A percentile compares a stretch with the other conserved stretches of the same genome.
Conservation (phyloP, 148 eudicot species). For the Cornus controversa region DNA sequence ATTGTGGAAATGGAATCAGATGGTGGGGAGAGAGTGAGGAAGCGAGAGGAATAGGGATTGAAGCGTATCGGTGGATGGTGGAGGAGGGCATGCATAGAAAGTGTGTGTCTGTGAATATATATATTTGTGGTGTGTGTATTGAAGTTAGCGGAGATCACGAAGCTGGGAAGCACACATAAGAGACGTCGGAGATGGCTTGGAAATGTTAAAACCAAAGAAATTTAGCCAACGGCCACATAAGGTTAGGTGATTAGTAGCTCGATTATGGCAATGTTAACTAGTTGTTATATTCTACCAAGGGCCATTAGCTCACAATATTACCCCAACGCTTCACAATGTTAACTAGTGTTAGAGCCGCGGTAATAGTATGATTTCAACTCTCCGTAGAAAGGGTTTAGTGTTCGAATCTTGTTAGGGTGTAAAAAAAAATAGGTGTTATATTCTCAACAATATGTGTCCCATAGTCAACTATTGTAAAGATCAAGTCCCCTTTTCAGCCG, state of each 20-base stretch:
- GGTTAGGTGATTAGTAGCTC: neutral
- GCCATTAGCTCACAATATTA: no score
- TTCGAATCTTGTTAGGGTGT: no score
- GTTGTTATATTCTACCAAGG: no score
- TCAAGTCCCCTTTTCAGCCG: no score
- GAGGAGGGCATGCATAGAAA: slow-evolving; percentile 16
- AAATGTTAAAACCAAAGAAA: neutral
- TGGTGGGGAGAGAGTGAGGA: slow-evolving; percentile 6
- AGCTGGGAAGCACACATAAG: slow-evolving; percentile 2
- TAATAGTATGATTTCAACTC: no score
- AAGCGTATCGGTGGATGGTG: slow-evolving; percentile 10
- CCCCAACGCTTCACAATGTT: no score
- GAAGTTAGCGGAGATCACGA: slow-evolving; percentile 32
- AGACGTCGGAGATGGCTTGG: no score
- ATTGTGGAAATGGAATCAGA: slow-evolving; percentile 29
- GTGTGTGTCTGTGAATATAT: neutral
- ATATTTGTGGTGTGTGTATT: neutral
- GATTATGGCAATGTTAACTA: neutral
- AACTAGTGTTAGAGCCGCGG: no score
- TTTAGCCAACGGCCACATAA: slow-evolving; percentile 8
- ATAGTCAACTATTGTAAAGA: no score
- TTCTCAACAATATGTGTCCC: no score
- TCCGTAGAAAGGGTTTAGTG: no score
- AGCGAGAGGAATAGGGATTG: slow-evolving; percentile 6
- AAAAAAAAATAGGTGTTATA: no score